phyloP scores from a whole-genome alignment of 257 asterid species.

The Phtheirospermum japonicum region DNA sequence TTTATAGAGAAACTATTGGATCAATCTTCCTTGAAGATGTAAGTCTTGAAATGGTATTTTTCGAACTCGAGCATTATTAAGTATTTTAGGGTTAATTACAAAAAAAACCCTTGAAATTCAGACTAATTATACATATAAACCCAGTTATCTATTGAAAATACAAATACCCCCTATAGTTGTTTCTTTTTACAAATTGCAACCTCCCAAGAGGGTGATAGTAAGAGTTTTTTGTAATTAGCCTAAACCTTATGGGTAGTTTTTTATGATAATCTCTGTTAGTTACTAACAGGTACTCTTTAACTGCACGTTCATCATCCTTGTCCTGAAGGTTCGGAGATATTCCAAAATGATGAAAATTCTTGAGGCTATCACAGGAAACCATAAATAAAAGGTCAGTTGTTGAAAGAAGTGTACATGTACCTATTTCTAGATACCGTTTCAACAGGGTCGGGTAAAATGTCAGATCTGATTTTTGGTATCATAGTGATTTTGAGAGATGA shows the following conservation, averaged over 20 bases:
- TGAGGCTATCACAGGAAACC: constrained; percentile 19
- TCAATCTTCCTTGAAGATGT: constrained; percentile 34
- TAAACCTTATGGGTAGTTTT: not conserved
- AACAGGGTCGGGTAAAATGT: constrained; percentile 15
- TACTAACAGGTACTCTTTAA: constrained; percentile 28
- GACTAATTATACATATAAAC: not conserved
- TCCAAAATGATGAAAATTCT: constrained; percentile 20
- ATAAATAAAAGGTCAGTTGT: constrained; percentile 24
- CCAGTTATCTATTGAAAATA: not conserved
- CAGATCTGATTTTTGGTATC: constrained; percentile 17
- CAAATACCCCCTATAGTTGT: not conserved
- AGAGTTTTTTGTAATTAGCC: not conserved
- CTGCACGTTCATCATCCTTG: constrained; percentile 9
- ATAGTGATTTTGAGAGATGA: constrained; percentile 24
- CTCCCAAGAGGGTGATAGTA: too few species aligned
- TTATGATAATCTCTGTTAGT: not conserved
- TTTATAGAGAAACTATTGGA: constrained; percentile 26
- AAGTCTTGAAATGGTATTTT: constrained; percentile 26
- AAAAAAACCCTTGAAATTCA: not conserved
- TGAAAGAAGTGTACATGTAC: constrained; percentile 28
- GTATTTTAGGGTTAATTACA: not conserved
- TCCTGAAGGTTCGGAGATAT: constrained; percentile 25
- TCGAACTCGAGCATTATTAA: constrained; percentile 17
- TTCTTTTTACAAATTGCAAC: not conserved
- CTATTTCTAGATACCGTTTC: constrained; percentile 15